Evolutionary conservation across 2,329 filamentous ascomycete genomes (phyloP).

Genomic region (Exophiala phaeomuriformis): DNA sequence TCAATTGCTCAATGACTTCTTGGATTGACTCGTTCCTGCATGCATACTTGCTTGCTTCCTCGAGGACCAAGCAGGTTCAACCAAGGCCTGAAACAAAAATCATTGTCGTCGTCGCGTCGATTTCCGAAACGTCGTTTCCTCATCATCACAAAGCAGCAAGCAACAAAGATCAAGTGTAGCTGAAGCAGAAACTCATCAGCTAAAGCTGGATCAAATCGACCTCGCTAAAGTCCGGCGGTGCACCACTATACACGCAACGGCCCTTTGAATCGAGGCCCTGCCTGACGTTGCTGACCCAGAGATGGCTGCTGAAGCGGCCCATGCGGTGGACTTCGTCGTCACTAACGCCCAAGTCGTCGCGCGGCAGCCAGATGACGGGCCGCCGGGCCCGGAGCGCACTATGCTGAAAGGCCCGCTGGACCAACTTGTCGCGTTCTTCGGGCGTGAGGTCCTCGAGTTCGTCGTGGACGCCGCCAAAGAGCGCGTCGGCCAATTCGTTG

Average conservation of each 20-base stretch:
- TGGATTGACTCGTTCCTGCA: no score
- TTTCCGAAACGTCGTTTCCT: background rate
- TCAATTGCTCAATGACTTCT: no score
- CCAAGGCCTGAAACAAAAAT: no score
- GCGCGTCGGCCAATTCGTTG: slow-evolving; percentile 61
- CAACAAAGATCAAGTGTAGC: no score
- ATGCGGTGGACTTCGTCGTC: slow-evolving; percentile 85
- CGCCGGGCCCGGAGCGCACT: slow-evolving; percentile 74
- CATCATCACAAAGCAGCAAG: no score
- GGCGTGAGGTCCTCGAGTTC: slow-evolving; percentile 91
- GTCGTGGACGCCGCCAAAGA: slow-evolving; percentile 82
- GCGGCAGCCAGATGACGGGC: slow-evolving; percentile 88
- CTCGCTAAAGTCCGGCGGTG: slow-evolving; percentile 84
- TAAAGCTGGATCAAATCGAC: slow-evolving; percentile 76
- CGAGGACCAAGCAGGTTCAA: no score
- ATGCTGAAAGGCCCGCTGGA: slow-evolving; percentile 84
- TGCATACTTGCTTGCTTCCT: no score
- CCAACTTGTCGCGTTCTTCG: slow-evolving; percentile 76
- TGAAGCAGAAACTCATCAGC: background rate
- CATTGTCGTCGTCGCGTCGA: background rate
- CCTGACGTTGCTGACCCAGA: slow-evolving; percentile 93
- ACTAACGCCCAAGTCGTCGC: slow-evolving; percentile 80
- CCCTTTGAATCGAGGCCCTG: slow-evolving; percentile 78
- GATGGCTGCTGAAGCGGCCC: slow-evolving; percentile 60
- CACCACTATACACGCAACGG: slow-evolving; percentile 73